Evolutionary conservation across 805 yeast species (phyloP).

Genomic region (Pichia rugopelliculosa): DNA sequence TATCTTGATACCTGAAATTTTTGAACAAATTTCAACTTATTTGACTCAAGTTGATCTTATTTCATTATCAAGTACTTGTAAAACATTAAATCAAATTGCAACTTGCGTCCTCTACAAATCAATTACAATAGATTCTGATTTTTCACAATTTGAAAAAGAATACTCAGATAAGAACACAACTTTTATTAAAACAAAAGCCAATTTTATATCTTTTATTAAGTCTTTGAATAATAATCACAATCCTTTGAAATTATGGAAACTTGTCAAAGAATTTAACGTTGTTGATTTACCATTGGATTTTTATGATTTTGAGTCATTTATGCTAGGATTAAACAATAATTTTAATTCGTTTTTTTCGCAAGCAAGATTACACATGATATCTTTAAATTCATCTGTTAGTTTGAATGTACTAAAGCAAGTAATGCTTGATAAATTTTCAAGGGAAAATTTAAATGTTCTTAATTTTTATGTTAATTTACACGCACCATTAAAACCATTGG

Average conservation of each 20-base stretch:
- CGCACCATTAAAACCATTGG: neutral
- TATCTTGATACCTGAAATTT: constrained; percentile 18
- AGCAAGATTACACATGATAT: neutral
- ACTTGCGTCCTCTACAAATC: constrained; percentile 14
- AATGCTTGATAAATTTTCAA: constrained; percentile 1
- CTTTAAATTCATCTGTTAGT: constrained; percentile 11
- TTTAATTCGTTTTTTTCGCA: neutral
- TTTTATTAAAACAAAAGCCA: constrained; percentile 10
- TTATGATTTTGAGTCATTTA: constrained; percentile 20
- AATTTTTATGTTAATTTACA: constrained; percentile 6
- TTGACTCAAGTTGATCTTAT: constrained; percentile 23
- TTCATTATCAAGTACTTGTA: constrained; percentile 10
- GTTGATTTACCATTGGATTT: constrained; percentile 21
- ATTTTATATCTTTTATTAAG: constrained; percentile 4
- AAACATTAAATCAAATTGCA: constrained; percentile 7
- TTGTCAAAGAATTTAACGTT: constrained; percentile 11
- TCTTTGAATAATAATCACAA: neutral
- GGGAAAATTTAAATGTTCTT: constrained; percentile 4
- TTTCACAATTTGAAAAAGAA: constrained; percentile 22
- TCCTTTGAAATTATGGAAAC: neutral
- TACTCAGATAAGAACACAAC: constrained; percentile 7
- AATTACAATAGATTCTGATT: constrained; percentile 20
- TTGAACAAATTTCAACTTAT: constrained; percentile 11
- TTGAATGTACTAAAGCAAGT: constrained; percentile 11
- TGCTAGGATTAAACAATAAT: constrained; percentile 3